phyloP scores from a whole-genome alignment of 2,329 filamentous ascomycete genomes.

The Aspergillus sp. region DNA sequence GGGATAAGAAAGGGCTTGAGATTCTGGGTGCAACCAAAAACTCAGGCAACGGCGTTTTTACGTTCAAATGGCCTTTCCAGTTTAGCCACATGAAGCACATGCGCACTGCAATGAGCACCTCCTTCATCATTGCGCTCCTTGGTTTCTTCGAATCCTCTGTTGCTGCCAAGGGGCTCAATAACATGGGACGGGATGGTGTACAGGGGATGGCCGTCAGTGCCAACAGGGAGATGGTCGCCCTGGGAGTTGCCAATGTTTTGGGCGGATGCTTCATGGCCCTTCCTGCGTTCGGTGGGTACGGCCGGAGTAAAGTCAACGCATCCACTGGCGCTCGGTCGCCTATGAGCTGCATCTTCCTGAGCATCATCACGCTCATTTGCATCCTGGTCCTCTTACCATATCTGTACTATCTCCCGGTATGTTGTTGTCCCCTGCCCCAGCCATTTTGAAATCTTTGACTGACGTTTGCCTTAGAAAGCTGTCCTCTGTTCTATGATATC shows the following conservation, averaged over 20 bases:
- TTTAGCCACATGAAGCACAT: constrained; percentile 75
- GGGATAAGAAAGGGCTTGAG: constrained; percentile 76
- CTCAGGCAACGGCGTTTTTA: constrained; percentile 66
- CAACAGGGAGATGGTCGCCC: constrained; percentile 87
- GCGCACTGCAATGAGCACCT: constrained; percentile 81
- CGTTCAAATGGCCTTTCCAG: constrained; percentile 83
- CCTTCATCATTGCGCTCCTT: constrained; percentile 87
- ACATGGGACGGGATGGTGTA: constrained; percentile 61
- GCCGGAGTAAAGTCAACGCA: constrained; percentile 90
- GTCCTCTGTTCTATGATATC: constrained; percentile 92
- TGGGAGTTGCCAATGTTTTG: constrained; percentile 87
- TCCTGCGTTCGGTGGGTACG: constrained; percentile 93
- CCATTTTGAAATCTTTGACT: neutral
- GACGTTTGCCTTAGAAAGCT: constrained; percentile 66
- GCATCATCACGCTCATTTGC: constrained; percentile 75
- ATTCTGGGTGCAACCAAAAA: constrained; percentile 80
- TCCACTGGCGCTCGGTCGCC: constrained; percentile 89
- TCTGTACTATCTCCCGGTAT: constrained; percentile 91
- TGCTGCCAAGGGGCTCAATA: constrained; percentile 83
- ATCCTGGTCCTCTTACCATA: constrained; percentile 82
- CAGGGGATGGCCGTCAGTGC: constrained; percentile 79
- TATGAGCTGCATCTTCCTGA: constrained; percentile 87
- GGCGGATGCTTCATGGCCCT: constrained; percentile 90
- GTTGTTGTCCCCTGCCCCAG: constrained; percentile 33
- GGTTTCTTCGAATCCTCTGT: constrained; percentile 99